Conservation (phyloP, 257 asterid species). For the Thymus quinquecostatus region DNA sequence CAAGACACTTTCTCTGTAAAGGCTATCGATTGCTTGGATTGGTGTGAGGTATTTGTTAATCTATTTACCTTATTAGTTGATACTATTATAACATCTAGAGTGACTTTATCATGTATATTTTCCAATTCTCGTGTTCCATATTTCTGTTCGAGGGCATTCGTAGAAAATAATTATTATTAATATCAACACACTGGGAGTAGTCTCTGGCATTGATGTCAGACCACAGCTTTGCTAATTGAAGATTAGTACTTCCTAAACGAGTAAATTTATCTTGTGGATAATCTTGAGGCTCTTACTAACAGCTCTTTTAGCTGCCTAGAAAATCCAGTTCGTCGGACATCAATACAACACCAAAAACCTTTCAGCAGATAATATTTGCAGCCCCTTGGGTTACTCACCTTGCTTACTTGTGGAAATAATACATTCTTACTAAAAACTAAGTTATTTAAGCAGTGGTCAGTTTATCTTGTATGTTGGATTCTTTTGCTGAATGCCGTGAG, state of each 20-base stretch:
- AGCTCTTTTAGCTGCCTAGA: background rate
- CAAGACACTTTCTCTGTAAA: slow-evolving; percentile 57
- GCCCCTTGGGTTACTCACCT: background rate
- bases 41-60: slow-evolving; percentile 72
- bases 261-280: slow-evolving; percentile 3
- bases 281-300: background rate
- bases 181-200: background rate
- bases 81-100: background rate
- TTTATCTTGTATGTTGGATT: background rate
- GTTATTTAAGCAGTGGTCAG: background rate
- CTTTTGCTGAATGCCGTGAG: background rate
- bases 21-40: slow-evolving; percentile 84
- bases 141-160: no score
- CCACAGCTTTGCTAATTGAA: background rate
- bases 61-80: slow-evolving; percentile 25
- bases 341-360: background rate
- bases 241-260: background rate
- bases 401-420: background rate
- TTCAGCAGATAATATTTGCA: background rate
- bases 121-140: no score
- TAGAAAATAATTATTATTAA: no score
- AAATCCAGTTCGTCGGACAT: background rate
- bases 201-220: slow-evolving; percentile 1
- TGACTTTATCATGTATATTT: background rate
- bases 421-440: background rate